Conservation (phyloP, 441 rosid genomes). For the Erodium moschatum region DNA sequence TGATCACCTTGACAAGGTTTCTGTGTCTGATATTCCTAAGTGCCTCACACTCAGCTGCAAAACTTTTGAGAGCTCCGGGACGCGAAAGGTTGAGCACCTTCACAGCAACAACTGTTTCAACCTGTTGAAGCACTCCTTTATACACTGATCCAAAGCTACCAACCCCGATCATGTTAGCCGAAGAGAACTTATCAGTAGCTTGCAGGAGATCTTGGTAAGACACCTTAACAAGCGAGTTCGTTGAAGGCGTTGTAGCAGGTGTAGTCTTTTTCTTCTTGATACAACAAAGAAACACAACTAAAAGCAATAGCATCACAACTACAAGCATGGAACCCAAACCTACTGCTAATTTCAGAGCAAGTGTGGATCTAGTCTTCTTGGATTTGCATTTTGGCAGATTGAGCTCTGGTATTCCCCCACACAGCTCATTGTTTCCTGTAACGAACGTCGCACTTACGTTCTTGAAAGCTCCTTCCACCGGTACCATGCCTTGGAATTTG, state of each 20-base stretch:
- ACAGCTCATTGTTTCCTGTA: constrained; percentile 19
- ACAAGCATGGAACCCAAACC: neutral
- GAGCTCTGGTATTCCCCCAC: constrained; percentile 26
- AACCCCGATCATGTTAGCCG: neutral
- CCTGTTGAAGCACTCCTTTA: constrained; percentile 11
- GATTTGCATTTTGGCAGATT: constrained; percentile 20
- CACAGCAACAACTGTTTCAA: constrained; percentile 10
- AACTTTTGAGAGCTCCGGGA: constrained; percentile 15
- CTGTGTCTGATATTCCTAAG: constrained; percentile 8
- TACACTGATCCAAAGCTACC: constrained; percentile 15
- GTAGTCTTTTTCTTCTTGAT: neutral
- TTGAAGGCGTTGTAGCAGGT: neutral
- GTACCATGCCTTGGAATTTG: constrained; percentile 23
- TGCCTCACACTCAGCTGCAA: constrained; percentile 16
- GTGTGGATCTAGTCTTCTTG: neutral
- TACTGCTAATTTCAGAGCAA: neutral
- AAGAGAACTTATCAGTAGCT: constrained; percentile 15
- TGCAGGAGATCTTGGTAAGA: constrained; percentile 6
- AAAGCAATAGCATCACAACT: neutral
- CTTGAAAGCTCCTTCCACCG: constrained; percentile 22
- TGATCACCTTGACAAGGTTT: constrained; percentile 15
- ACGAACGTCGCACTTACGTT: constrained; percentile 19
- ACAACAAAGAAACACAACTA: neutral
- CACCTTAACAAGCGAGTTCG: neutral
- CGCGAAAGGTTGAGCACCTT: constrained; percentile 15